Evolutionary conservation across 202 grass and related monocot genomes (phyloP).

Genomic region (Carex arenaria): DNA sequence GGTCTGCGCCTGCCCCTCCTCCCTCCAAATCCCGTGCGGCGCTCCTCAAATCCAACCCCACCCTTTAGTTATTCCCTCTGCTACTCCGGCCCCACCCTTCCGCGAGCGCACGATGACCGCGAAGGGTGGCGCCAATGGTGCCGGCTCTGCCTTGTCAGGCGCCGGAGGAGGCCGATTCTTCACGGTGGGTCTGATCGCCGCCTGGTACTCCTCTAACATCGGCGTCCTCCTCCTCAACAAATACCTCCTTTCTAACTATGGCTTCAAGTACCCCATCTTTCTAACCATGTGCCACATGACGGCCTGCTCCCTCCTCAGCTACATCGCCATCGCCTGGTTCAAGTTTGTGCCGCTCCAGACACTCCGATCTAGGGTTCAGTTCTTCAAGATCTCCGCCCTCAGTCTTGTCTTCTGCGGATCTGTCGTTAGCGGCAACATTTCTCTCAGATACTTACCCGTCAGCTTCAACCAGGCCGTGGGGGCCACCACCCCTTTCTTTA

Average conservation of each 20-base stretch:
- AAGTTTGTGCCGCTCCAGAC: slow-evolving; percentile 47
- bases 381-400: slow-evolving; percentile 52
- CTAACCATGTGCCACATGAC: slow-evolving; percentile 68
- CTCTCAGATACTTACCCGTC: slow-evolving; percentile 62
- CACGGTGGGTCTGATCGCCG: slow-evolving; percentile 36
- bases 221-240: slow-evolving; percentile 60
- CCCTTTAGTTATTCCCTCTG: neutral
- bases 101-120: slow-evolving; percentile 37
- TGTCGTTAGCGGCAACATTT: slow-evolving; percentile 64
- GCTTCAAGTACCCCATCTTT: slow-evolving; percentile 61
- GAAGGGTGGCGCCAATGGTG: slow-evolving; percentile 40
- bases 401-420: slow-evolving; percentile 64
- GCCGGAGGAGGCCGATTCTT: slow-evolving; percentile 38
- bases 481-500: slow-evolving; percentile 73
- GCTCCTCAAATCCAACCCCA: neutral
- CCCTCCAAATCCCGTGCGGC: slow-evolving; percentile 5
- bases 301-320: slow-evolving; percentile 50
- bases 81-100: neutral
- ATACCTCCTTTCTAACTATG: slow-evolving; percentile 53
- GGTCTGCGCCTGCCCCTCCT: neutral
- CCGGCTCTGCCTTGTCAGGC: slow-evolving; percentile 14
- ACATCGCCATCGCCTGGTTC: slow-evolving; percentile 47
- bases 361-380: slow-evolving; percentile 45
- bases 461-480: slow-evolving; percentile 75
- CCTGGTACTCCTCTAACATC: slow-evolving; percentile 61